A percentile compares a stretch with the other conserved stretches of the same genome.
phyloP scores from a whole-genome alignment of 768 basidiomycete species.

The Sarcodon sp. region DNA sequence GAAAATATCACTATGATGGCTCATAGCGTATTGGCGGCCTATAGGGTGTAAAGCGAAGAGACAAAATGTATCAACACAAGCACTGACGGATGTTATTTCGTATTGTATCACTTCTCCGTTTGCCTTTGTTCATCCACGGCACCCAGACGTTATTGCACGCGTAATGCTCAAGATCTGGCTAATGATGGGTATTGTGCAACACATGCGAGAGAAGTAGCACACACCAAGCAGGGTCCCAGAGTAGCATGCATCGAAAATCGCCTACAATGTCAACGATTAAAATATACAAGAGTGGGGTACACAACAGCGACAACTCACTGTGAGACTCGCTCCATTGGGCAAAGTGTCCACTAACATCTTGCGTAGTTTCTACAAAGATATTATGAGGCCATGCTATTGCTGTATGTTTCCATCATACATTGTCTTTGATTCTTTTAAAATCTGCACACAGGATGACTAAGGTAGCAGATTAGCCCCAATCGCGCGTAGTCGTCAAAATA shows the following conservation, averaged over 20 bases:
- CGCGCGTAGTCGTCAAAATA: background rate
- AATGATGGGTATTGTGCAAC: background rate
- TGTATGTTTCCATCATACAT: background rate
- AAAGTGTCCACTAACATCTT: background rate
- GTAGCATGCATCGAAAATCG: slow-evolving; percentile 3
- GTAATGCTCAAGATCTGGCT: background rate
- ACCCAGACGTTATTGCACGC: background rate
- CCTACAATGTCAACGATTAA: background rate
- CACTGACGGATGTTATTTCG: background rate
- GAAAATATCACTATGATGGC: background rate
- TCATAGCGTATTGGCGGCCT: background rate
- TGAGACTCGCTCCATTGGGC: slow-evolving; percentile 1
- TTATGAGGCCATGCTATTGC: background rate
- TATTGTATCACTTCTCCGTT: background rate
- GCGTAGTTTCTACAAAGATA: background rate
- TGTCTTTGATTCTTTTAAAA: background rate
- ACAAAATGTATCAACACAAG: too few relatives aligned
- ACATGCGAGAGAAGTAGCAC: background rate
- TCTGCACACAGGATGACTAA: background rate
- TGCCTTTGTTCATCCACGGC: background rate
- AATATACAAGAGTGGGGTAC: background rate
- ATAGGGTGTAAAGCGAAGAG: too few relatives aligned
- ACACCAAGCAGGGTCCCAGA: slow-evolving; percentile 2
- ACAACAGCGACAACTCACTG: background rate
- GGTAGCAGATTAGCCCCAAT: background rate